Evolutionary conservation across 495 filamentous ascomycete genomes (phyloP).

Genomic region (Hyphodiscus hymeniophilus): DNA sequence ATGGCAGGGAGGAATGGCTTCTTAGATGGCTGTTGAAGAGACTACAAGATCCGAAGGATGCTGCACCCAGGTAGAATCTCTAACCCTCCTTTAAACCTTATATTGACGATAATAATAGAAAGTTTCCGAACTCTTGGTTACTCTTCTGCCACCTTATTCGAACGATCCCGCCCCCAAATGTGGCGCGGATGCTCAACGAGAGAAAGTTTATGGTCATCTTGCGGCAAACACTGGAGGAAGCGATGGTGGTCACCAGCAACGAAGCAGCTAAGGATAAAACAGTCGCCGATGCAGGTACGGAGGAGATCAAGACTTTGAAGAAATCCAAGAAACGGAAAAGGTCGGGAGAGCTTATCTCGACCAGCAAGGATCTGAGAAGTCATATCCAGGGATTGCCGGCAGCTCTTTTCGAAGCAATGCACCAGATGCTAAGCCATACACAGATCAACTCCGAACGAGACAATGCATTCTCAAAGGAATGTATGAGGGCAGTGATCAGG

Average conservation of each 20-base stretch:
- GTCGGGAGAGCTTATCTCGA: conserved; percentile 25
- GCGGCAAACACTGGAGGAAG: conserved; percentile 32
- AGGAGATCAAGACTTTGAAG: conserved; percentile 9
- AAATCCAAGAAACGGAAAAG: conserved; percentile 35
- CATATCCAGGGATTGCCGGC: conserved; percentile 2
- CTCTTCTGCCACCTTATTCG: conserved; percentile 40
- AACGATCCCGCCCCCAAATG: conserved; percentile 33
- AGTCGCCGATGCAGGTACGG: not conserved
- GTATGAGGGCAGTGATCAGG: conserved; percentile 43
- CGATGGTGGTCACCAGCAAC: not conserved
- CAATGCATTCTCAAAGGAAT: conserved; percentile 38
- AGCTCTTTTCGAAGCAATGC: conserved; percentile 8
- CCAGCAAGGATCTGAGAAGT: not conserved
- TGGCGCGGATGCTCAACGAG: conserved; percentile 41
- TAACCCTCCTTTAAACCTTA: conserved; percentile 7
- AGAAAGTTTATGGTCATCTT: conserved; percentile 42
- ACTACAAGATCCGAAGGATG: conserved; percentile 31
- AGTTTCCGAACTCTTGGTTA: conserved; percentile 37
- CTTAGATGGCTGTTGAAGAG: conserved; percentile 61
- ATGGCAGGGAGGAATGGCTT: conserved; percentile 55
- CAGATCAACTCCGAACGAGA: conserved; percentile 21
- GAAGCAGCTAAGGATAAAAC: conserved; percentile 21
- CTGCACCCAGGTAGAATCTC: conserved; percentile 18
- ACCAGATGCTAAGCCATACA: conserved; percentile 3
- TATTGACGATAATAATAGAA: conserved; percentile 26